Evolutionary conservation across 345 rosid genomes (phyloP).

Genomic region (Acer campestre): DNA sequence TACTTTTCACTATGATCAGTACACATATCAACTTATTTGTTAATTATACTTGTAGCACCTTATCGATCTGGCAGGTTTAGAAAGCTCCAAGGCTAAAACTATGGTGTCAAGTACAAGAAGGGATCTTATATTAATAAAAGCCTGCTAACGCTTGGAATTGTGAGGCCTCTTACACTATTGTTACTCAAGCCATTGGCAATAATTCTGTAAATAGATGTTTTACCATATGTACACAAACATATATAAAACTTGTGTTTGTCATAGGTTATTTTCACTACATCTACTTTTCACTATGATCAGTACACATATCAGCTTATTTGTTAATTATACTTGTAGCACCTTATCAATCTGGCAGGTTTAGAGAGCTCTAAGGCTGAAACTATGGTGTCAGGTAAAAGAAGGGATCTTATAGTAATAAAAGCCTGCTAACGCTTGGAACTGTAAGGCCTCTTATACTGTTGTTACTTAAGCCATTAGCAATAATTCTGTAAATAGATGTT

Average conservation of each 20-base stretch:
- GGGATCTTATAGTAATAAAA: conserved; percentile 97
- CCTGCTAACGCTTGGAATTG: conserved; percentile 96
- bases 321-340: conserved; percentile 83
- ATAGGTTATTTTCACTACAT: conserved; percentile 11
- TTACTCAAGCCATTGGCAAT: conserved; percentile 1
- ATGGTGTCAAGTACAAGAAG: conserved; percentile 92
- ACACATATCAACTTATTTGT: too few species aligned
- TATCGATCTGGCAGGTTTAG: conserved; percentile 99
- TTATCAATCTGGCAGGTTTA: conserved; percentile 99
- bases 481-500: not conserved
- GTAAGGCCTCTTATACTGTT: conserved; percentile 53
- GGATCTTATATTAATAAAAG: conserved; percentile 99
- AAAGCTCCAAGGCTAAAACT: conserved; percentile 98
- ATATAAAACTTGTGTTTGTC: too few species aligned
- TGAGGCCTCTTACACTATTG: conserved; percentile 45
- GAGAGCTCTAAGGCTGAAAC: conserved; percentile 99
- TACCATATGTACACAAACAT: conserved; percentile 4
- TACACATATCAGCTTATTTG: too few species aligned
- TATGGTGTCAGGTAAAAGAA: conserved; percentile 91
- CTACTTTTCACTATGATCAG: too few species aligned
- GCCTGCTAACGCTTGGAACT: conserved; percentile 96
- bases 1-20: too few species aligned
- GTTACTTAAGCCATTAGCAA: conserved; percentile 1
- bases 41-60: conserved; percentile 86
- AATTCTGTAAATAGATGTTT: not conserved